phyloP scores from a whole-genome alignment of 768 basidiomycete species.

The Tylopilus sp. region DNA sequence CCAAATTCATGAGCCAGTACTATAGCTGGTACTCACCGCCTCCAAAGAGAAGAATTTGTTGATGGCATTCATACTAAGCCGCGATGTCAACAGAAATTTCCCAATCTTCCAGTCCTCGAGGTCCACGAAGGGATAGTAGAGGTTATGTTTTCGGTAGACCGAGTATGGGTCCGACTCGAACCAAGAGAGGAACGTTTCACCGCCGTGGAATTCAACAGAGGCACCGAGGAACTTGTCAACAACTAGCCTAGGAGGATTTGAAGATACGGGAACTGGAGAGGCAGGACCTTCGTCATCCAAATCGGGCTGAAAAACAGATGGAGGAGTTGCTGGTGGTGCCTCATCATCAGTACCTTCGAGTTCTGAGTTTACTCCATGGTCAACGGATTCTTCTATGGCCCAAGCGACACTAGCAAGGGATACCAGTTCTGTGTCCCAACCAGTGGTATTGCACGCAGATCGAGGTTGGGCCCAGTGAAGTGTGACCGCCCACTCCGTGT shows the following conservation, averaged over 20 bases:
- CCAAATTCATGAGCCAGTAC: too few species aligned
- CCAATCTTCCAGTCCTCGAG: slow-evolving; percentile 32
- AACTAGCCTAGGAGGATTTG: too few species aligned
- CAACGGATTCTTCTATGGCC: too few species aligned
- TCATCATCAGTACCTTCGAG: neutral
- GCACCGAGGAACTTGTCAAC: too few species aligned
- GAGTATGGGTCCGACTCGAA: neutral
- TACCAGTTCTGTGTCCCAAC: neutral
- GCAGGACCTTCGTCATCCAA: too few species aligned
- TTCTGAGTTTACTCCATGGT: neutral
- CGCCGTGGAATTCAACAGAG: too few species aligned
- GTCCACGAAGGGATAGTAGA: slow-evolving; percentile 34
- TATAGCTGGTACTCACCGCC: slow-evolving; percentile 21
- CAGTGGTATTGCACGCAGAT: neutral
- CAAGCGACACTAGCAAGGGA: neutral
- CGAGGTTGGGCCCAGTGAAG: neutral
- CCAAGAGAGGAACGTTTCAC: neutral
- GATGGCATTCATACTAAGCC: slow-evolving; percentile 29
- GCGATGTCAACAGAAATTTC: slow-evolving; percentile 24
- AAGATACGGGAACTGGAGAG: too few species aligned
- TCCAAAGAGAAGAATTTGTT: slow-evolving; percentile 1
- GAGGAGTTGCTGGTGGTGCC: neutral
- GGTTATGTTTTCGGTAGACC: neutral
- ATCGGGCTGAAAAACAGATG: neutral
- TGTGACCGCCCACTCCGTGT: neutral